Percentiles rank a stretch among this genome's conserved stretches.
phyloP scores from a whole-genome alignment of 441 rosid species.

The Adansonia gregorii region DNA sequence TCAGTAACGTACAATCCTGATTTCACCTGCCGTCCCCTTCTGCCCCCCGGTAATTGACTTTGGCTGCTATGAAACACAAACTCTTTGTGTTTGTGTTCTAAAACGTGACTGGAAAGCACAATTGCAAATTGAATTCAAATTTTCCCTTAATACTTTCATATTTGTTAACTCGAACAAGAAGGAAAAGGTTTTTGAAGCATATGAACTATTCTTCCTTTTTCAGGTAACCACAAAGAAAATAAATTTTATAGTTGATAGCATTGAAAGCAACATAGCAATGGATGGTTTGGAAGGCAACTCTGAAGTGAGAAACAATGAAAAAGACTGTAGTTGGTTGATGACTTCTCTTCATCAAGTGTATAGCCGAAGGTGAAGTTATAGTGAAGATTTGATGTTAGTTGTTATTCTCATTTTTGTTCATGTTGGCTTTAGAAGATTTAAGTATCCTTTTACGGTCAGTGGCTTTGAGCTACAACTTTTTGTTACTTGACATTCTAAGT shows the following conservation, averaged over 20 bases:
- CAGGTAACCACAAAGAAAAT: slow-evolving; percentile 92
- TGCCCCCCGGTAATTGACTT: neutral
- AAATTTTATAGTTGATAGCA: slow-evolving; percentile 81
- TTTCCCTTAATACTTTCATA: neutral
- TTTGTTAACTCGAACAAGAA: neutral
- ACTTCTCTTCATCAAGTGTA: slow-evolving; percentile 92
- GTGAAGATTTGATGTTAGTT: neutral
- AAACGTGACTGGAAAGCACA: slow-evolving; percentile 18
- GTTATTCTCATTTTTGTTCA: slow-evolving; percentile 17
- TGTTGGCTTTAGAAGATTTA: slow-evolving; percentile 17
- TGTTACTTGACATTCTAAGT: slow-evolving; percentile 13
- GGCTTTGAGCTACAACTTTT: slow-evolving; percentile 1
- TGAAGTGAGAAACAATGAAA: slow-evolving; percentile 59
- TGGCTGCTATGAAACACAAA: neutral
- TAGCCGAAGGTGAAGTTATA: slow-evolving; percentile 77
- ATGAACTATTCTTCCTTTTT: slow-evolving; percentile 22
- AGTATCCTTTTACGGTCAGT: neutral
- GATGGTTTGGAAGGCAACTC: slow-evolving; percentile 54
- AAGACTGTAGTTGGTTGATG: slow-evolving; percentile 86
- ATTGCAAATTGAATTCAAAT: neutral
- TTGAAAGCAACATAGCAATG: slow-evolving; percentile 44
- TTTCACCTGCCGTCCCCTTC: neutral
- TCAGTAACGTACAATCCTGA: neutral
- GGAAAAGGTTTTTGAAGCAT: neutral
- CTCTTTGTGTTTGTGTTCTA: slow-evolving; percentile 9